Evolutionary conservation across 352 stramenopile species (phyloP).

Genomic region (Globisporangium cederbergense): DNA sequence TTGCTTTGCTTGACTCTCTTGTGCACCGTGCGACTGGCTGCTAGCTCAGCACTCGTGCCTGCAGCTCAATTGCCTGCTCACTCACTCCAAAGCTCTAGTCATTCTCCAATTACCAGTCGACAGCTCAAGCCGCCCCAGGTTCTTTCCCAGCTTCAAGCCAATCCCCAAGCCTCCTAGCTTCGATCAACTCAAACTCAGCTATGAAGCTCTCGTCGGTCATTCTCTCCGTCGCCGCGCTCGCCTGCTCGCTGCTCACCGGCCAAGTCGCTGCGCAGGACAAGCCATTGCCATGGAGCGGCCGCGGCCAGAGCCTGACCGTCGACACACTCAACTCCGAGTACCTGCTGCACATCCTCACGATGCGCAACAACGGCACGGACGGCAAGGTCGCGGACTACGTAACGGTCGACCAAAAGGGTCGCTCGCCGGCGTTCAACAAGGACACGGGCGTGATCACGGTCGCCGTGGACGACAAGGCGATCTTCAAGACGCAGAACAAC

Average conservation of each 20-base stretch:
- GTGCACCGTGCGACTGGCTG: too few species aligned
- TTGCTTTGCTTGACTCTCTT: neutral
- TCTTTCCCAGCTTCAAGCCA: neutral
- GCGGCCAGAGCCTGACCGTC: slow-evolving; percentile 48
- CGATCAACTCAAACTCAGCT: neutral
- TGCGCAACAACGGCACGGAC: slow-evolving; percentile 39
- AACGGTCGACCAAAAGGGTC: slow-evolving; percentile 35
- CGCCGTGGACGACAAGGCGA: slow-evolving; percentile 40
- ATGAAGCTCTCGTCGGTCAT: slow-evolving; percentile 34
- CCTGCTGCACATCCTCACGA: slow-evolving; percentile 63
- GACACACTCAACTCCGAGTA: slow-evolving; percentile 51
- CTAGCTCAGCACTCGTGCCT: too few species aligned
- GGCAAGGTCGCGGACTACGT: slow-evolving; percentile 50
- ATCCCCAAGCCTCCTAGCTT: neutral
- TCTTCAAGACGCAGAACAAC: slow-evolving; percentile 53
- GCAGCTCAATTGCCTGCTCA: neutral
- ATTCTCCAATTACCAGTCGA: slow-evolving; percentile 5
- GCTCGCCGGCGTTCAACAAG: slow-evolving; percentile 50
- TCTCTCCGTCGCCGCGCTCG: slow-evolving; percentile 24
- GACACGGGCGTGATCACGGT: slow-evolving; percentile 62
- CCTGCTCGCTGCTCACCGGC: slow-evolving; percentile 20
- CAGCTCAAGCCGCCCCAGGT: neutral
- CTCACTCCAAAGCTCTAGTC: neutral
- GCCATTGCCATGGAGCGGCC: slow-evolving; percentile 54
- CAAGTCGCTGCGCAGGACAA: slow-evolving; percentile 19